Base-by-base conservation (phyloP, 2,329 filamentous ascomycete species). In the Microsporum audouinii region DNA sequence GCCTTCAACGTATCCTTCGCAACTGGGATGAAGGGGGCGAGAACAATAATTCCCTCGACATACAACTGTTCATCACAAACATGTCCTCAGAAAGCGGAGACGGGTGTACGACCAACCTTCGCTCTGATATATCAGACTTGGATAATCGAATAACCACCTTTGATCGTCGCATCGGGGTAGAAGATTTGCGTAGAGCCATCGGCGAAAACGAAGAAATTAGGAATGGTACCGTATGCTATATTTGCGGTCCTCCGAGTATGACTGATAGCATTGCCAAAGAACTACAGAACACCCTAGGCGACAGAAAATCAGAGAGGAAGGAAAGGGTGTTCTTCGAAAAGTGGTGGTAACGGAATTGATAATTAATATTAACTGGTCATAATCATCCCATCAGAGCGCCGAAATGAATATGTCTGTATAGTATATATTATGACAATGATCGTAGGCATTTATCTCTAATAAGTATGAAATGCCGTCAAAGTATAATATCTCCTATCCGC, bases 201-300 rank as follows among this genome's bases (percentile, higher is more conserved):
- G 67, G 70, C 5, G 69, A 72, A 1, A 65, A 68, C 3, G 58
- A 41, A 17, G 45, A 51, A 12, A 7, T 51, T 4, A 51, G 27
- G 23, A 33, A 23, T 27, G 23, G 45, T 10, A 78, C 79, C 0
- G 76, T 85, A 2, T 82, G 84, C 10, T 89, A 88, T 70, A 73
- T 89, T 0, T 89, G 87, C 67, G 87, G 87, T 0, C 80, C 86
- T 12, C 84, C 84, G 8, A 66, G 67, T 2, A 89, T 89, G 86
- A 88, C 85, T 1, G 87, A 89, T 69, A 78, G 81, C 57, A 79
- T 88, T 65, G 82, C 86, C 0, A 72, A 75, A 29, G 27, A 51
- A 14, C 27, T 51, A 5, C 6, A 51, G 45, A 31, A 2, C 1
- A 8, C 33, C 27, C 27, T 33, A 31, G 5, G 23, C 23, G 27